Evolutionary conservation across 2,329 filamentous ascomycete genomes (phyloP), one percentile per base, ranked within the genome.

Genomic region (Didymella pomorum): DNA sequence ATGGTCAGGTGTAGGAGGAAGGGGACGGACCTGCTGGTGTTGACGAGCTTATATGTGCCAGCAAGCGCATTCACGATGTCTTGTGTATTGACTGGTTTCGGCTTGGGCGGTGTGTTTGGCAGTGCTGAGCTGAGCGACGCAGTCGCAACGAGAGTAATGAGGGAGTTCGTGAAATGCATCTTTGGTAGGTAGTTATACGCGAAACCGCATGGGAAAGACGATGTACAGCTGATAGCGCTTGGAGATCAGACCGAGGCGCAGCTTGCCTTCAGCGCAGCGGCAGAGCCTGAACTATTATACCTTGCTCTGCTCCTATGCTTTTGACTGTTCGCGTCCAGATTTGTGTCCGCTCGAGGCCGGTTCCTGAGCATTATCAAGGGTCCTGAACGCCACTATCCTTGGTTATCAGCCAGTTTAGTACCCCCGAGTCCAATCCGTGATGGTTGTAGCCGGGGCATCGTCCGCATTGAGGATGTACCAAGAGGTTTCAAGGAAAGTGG

Each of bases 21-120:
- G 23, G 47, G n/a, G 45, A 26, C 10, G n/a, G 18, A 48, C 52
- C 52, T 55, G 44, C 44, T 48, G 21, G 68, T 71, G 58, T 71
- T 71, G 47, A 71, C 42, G 9, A 71, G 65, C 0, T 62, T 52
- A 49, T 71, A 71, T 4, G 67, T 71, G 7, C 69, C 69, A 0
- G 68, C 67, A 3, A 71, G 55, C 0, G 68, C 59, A 9, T 48
- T 54, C 46, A 69, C 46, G 41, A 71, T 71, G 18, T 49, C 39
- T 35, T 58, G 49, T 12, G 57, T 35, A 20, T 43, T 48, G 20
- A 23, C 3, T 8, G 33, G 44, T 11, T 58, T 58, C 8, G 55
- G 28, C 4, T 20, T 20, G 11, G 39, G 31, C 39, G 50, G 26
- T 20, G 21, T 43, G 58, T 44, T 42, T 41, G 47, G 59, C 20